Conservation (phyloP, 257 asterid species). For the Coffea canephora region DNA sequence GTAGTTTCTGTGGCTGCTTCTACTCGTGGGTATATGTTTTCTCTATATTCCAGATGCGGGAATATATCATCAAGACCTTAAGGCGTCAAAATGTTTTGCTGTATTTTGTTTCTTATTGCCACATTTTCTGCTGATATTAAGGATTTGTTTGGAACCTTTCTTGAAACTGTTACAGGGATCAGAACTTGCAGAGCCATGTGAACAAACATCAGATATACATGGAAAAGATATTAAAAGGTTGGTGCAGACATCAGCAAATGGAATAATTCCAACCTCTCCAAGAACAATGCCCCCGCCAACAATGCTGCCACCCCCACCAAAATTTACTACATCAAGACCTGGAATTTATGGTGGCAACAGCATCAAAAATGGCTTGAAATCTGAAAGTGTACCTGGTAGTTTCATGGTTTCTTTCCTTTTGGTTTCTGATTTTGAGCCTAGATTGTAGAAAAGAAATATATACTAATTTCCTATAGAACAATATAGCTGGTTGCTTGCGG, state of each 20-base stretch:
- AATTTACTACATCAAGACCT: conserved; percentile 40
- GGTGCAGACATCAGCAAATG: conserved; percentile 36
- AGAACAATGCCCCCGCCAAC: conserved; percentile 50
- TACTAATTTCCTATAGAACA: background rate
- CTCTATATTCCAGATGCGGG: background rate
- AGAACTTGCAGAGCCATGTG: conserved; percentile 60
- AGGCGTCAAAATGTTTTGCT: conserved; percentile 18
- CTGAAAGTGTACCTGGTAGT: conserved; percentile 68
- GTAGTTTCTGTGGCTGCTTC: conserved; percentile 3
- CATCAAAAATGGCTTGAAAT: conserved; percentile 26
- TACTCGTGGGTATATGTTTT: background rate
- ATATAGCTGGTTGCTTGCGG: background rate
- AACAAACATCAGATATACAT: conserved; percentile 68
- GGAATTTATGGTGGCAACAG: conserved; percentile 32
- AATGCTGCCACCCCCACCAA: conserved; percentile 49
- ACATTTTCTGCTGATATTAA: conserved; percentile 35
- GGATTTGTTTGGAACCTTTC: conserved; percentile 46
- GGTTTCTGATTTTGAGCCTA: conserved; percentile 1
- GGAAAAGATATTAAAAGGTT: conserved; percentile 40
- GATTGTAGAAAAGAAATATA: background rate
- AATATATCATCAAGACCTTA: conserved; percentile 6
- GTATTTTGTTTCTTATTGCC: conserved; percentile 15
- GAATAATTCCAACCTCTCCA: conserved; percentile 26
- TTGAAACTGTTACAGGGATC: conserved; percentile 71
- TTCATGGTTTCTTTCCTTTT: conserved; percentile 3